Evolutionary conservation across 352 stramenopile species (phyloP).

Genomic region (Phytophthora niederhauseri): DNA sequence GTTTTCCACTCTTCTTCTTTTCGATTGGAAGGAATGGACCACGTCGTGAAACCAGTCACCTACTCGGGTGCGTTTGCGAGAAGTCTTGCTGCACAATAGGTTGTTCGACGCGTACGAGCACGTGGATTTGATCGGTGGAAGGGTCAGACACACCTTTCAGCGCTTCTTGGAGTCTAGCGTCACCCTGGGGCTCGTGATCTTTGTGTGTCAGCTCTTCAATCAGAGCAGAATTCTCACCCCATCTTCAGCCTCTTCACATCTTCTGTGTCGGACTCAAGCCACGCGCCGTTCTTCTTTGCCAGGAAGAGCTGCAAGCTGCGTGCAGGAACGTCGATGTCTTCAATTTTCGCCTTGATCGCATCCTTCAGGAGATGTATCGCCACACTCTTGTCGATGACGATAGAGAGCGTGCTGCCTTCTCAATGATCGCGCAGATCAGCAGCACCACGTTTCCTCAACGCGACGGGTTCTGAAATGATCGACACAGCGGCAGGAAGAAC

Average conservation of each 20-base stretch:
- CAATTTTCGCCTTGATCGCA: background rate
- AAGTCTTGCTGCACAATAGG: background rate
- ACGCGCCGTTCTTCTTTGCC: background rate
- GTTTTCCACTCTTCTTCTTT: background rate
- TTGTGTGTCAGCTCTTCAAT: background rate
- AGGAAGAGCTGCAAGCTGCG: background rate
- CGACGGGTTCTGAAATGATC: too few species aligned
- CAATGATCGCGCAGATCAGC: too few species aligned
- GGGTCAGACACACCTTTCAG: background rate
- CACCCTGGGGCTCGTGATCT: background rate
- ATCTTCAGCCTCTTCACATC: background rate
- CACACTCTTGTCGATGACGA: too few species aligned
- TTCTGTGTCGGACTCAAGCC: background rate
- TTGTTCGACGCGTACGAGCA: background rate
- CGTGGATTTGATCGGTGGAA: conserved; percentile 1
- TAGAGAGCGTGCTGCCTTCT: too few species aligned
- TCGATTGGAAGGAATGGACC: background rate
- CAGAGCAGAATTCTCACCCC: background rate
- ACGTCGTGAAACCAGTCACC: background rate
- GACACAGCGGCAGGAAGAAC: too few species aligned
- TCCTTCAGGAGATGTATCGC: background rate
- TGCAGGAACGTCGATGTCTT: background rate
- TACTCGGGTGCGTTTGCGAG: background rate
- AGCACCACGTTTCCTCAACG: too few species aligned
- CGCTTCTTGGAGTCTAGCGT: background rate